Evolutionary conservation across 257 asterid genomes (phyloP).

Genomic region (Apocynum venetum): DNA sequence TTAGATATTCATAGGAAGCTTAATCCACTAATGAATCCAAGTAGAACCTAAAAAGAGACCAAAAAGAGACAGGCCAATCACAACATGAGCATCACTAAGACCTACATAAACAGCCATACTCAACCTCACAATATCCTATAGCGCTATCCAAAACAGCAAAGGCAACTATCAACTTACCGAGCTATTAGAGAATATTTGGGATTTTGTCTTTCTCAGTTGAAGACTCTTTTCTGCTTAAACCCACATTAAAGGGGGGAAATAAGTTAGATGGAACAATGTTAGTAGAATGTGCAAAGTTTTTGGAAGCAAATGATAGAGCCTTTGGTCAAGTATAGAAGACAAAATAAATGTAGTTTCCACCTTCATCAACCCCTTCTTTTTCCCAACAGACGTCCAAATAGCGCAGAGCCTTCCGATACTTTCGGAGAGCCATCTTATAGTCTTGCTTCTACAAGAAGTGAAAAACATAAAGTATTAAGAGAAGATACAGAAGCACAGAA

Average conservation of each 20-base stretch:
- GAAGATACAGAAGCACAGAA: conserved; percentile 1
- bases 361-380: conserved; percentile 95
- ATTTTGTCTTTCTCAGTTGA: conserved; percentile 69
- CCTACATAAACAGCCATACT: background rate
- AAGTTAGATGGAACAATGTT: conserved; percentile 12
- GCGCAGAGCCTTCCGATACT: conserved; percentile 93
- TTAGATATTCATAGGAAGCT: background rate
- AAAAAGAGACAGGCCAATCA: background rate
- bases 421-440: conserved; percentile 93
- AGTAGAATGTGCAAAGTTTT: background rate
- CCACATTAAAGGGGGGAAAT: background rate
- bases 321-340: background rate
- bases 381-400: conserved; percentile 96
- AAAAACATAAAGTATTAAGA: background rate
- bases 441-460: conserved; percentile 73
- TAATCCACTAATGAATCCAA: background rate
- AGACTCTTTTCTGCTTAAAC: conserved; percentile 53
- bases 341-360: conserved; percentile 20
- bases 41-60: background rate
- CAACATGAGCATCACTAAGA: background rate
- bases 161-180: conserved; percentile 62
- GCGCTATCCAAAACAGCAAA: background rate
- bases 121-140: background rate
- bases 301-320: background rate
- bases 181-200: conserved; percentile 88